Evolutionary conservation across 2,329 filamentous ascomycete species (phyloP).

Genomic region (Akanthomyces dipterigenus): DNA sequence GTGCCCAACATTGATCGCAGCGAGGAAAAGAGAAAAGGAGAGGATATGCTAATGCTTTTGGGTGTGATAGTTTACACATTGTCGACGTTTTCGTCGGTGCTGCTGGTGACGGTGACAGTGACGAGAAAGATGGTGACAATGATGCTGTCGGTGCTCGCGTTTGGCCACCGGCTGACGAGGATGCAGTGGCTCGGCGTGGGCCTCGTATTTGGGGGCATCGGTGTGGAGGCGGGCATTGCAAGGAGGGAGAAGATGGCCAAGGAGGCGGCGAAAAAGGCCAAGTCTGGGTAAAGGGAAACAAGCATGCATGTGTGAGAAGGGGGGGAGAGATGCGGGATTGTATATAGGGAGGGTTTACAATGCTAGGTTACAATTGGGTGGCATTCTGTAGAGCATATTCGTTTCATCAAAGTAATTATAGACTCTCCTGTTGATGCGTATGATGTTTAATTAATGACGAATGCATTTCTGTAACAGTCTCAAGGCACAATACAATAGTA

Average conservation of each 20-base stretch:
- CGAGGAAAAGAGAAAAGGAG: background rate
- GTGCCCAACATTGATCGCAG: background rate
- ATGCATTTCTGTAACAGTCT: no score
- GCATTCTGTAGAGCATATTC: no score
- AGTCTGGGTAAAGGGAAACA: conserved; percentile 15
- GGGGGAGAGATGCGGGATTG: background rate
- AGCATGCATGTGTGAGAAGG: background rate
- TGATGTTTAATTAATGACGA: no score
- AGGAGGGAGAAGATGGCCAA: conserved; percentile 78
- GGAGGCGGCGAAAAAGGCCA: conserved; percentile 53
- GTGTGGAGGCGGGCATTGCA: conserved; percentile 78
- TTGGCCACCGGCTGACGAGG: conserved; percentile 76
- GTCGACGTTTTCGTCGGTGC: conserved; percentile 81
- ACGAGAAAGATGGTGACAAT: conserved; percentile 99
- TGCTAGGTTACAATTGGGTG: no score
- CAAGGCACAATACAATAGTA: no score
- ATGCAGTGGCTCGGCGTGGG: conserved; percentile 93
- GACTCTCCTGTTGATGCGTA: no score
- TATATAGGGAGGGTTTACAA: background rate
- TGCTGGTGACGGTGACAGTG: conserved; percentile 93
- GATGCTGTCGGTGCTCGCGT: conserved; percentile 91
- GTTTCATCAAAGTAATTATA: no score
- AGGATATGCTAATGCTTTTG: conserved; percentile 16
- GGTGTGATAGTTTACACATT: conserved; percentile 68
- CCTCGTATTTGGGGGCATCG: conserved; percentile 91